A percentile compares a stretch with the other conserved stretches of the same genome.
These are phyloP conservation scores for Aspergillus quadrilineatus DNA, from an alignment of 2,329 filamentous ascomycete species.

Conservation along the genomic window DNA sequence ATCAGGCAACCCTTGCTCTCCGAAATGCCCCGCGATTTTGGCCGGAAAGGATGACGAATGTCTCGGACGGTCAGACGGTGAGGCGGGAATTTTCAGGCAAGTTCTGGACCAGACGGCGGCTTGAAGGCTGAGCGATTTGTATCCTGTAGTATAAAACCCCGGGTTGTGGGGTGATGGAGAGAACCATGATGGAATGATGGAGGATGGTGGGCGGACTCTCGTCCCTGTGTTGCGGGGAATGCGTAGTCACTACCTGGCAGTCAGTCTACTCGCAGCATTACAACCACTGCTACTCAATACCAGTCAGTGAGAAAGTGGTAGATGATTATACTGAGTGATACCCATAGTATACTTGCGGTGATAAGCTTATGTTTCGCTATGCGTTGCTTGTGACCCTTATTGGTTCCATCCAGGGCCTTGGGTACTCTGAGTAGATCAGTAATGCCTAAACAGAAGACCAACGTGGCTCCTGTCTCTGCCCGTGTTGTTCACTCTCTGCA, in stretches of 20 bases:
- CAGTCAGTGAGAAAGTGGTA: no score
- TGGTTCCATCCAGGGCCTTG: not conserved
- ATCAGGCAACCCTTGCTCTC: constrained; percentile 2
- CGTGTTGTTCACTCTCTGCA: constrained; percentile 1
- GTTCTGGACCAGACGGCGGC: not conserved
- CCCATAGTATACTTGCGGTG: no score
- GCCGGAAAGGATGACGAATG: not conserved
- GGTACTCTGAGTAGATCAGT: not conserved
- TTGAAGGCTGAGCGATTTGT: not conserved
- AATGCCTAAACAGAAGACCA: not conserved
- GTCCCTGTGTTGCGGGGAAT: no score
- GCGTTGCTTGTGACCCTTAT: not conserved
- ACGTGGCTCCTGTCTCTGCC: constrained; percentile 16
- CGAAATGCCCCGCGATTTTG: constrained; percentile 4
- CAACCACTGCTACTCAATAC: no score
- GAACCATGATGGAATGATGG: not conserved
- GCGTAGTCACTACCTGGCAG: no score
- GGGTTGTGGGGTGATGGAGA: not conserved
- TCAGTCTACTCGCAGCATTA: no score
- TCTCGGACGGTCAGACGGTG: not conserved
- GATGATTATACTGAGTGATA: no score
- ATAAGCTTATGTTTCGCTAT: no score
- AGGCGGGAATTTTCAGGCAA: not conserved
- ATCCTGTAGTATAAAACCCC: not conserved
- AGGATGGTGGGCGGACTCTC: no score